Conservation (phyloP, 805 yeast species). For the Candida taoyuanica region DNA sequence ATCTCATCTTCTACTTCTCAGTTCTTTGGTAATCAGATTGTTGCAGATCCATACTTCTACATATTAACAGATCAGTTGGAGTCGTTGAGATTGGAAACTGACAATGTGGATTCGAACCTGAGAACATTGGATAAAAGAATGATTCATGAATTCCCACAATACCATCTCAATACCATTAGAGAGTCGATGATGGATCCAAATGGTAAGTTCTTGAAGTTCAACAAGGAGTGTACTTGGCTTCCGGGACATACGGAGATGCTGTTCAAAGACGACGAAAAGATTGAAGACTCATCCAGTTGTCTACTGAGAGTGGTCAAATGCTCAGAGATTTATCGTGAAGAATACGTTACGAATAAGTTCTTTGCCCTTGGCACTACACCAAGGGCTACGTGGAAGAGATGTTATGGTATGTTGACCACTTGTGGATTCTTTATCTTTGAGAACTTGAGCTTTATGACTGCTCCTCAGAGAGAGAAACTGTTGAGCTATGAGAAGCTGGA, state of each 20-base stretch:
- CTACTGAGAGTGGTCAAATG: slow-evolving; percentile 35
- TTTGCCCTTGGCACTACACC: slow-evolving; percentile 27
- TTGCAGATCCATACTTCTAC: slow-evolving; percentile 34
- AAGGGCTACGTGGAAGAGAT: slow-evolving; percentile 37
- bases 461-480: slow-evolving; percentile 26
- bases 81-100: slow-evolving; percentile 21
- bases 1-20: slow-evolving; percentile 25
- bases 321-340: slow-evolving; percentile 38
- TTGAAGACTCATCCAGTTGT: slow-evolving; percentile 5
- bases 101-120: slow-evolving; percentile 4
- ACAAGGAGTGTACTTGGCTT: slow-evolving; percentile 25
- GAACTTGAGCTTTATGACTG: slow-evolving; percentile 30
- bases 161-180: slow-evolving; percentile 6
- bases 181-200: slow-evolving; percentile 22
- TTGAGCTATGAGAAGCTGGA: slow-evolving; percentile 18
- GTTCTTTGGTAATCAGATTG: slow-evolving; percentile 19
- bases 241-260: slow-evolving; percentile 25
- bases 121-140: slow-evolving; percentile 13
- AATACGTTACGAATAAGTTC: slow-evolving; percentile 29
- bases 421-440: slow-evolving; percentile 46
- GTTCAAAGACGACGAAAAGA: slow-evolving; percentile 1
- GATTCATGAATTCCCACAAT: slow-evolving; percentile 9
- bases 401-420: slow-evolving; percentile 44
- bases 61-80: slow-evolving; percentile 28
- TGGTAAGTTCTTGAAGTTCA: slow-evolving; percentile 33